Evolutionary conservation across 768 basidiomycete genomes (phyloP), one percentile per base, ranked within the genome.

Genomic region (Trichaptum fuscoviolaceum): DNA sequence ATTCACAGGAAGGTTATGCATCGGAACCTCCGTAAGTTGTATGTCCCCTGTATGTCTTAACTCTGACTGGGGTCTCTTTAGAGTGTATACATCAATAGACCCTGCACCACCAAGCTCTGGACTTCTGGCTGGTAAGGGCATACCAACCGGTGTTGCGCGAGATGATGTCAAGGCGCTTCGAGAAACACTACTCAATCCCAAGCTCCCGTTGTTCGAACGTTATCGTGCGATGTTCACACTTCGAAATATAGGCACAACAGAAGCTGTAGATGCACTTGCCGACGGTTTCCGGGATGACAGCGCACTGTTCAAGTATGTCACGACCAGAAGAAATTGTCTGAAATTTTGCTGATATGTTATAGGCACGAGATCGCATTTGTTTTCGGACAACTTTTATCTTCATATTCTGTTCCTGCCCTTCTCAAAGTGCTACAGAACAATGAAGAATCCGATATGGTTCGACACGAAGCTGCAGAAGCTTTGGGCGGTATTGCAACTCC

Each of bases 341-440:
- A 20, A 52, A 12, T 20, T 52, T 15, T 4, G 42, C 42, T 52
- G 20, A 52, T 52, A 20, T 52, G 20, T 2, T 52, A 27, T 71
- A 96, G 96, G 69, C 97, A 99, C 76, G 97, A 99, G 76, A 94
- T 99, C 61, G 97, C 97, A 0, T 99, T 98, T 76, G 91, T 99
- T 59, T 98, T 99, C 73, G 97, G 97, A 15, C 97, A 99, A 79
- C 84, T 99, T 58, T 86, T 93, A 63, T 95, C 93, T 0, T 82
- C 90, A 6, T 88, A 95, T 74, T 91, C 95, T 0, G 91, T 99
- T 24, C 95, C 96, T 10, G 84, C 92, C 0, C 82, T 99, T 35
- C 75, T 98, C 36, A 77, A 84, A 52, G 92, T 96, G 30, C 82
- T 99, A n/a, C 81, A 85, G 69, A 79, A 95, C 69, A 65, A 75